Percentiles rank a stretch among this genome's conserved stretches.
Conservation (phyloP, 345 rosid species). For the Iberis pinnata region DNA sequence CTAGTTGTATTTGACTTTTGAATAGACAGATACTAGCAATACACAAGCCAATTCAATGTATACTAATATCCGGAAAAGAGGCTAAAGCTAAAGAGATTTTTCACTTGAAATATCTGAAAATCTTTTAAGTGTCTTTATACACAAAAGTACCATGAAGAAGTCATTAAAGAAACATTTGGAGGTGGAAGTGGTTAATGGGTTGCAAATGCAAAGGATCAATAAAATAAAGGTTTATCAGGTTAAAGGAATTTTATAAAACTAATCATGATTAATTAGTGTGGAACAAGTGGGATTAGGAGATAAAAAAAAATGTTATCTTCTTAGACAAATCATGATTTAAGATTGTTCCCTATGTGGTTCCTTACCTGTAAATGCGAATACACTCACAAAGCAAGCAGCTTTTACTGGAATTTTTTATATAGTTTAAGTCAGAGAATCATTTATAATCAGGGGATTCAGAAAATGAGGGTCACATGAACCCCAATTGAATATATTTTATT, state of each 20-base stretch:
- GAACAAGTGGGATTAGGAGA: too few species aligned
- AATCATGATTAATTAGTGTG: slow-evolving; percentile 30
- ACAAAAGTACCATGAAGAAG: slow-evolving; percentile 29
- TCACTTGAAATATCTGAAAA: slow-evolving; percentile 20
- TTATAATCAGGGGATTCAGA: slow-evolving; percentile 22
- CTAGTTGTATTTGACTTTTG: slow-evolving; percentile 17
- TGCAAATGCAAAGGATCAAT: slow-evolving; percentile 23
- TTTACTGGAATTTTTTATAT: slow-evolving; percentile 25
- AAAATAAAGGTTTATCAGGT: slow-evolving; percentile 15
- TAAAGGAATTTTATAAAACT: slow-evolving; percentile 19
- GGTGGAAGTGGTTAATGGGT: slow-evolving; percentile 29
- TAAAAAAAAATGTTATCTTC: too few species aligned
- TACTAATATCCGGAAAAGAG: slow-evolving; percentile 23
- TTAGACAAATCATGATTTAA: slow-evolving; percentile 25
- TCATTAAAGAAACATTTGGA: slow-evolving; percentile 30
- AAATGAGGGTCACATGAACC: slow-evolving; percentile 27
- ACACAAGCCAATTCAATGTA: slow-evolving; percentile 25
- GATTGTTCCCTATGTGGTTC: slow-evolving; percentile 25
- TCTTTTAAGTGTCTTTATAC: slow-evolving; percentile 22
- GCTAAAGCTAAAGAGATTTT: slow-evolving; percentile 21
- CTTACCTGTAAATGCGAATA: slow-evolving; percentile 32
- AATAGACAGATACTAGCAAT: slow-evolving; percentile 18
- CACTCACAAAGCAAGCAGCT: slow-evolving; percentile 27
- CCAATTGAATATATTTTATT: slow-evolving; percentile 22
- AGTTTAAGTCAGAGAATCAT: slow-evolving; percentile 20